A percentile compares a stretch with the other conserved stretches of the same genome.
Evolutionary conservation across 305 asterid genomes (phyloP).

Genomic region (Vinca major): DNA sequence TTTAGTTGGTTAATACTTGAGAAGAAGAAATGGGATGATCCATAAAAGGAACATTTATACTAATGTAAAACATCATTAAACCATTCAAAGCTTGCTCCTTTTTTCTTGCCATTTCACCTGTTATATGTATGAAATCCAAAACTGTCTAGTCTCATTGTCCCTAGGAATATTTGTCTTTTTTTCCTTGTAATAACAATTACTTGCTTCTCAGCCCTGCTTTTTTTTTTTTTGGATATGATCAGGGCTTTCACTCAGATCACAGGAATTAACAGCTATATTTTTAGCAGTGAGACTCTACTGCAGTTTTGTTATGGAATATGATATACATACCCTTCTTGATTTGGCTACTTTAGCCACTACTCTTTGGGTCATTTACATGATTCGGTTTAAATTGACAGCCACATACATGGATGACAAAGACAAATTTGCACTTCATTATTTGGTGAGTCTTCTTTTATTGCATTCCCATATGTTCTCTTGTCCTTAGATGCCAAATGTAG

Average conservation of each 20-base stretch:
- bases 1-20: no score
- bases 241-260: constrained; percentile 79
- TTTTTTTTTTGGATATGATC: constrained; percentile 8
- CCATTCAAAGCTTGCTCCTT: no score
- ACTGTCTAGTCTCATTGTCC: not conserved
- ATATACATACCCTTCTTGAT: constrained; percentile 75
- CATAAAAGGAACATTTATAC: no score
- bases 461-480: not conserved
- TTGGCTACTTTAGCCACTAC: constrained; percentile 67
- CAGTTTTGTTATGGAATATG: constrained; percentile 82
- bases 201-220: not conserved
- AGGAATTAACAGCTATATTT: constrained; percentile 77
- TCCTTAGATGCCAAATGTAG: no score
- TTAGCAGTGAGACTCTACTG: constrained; percentile 75
- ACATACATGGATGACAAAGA: constrained; percentile 72
- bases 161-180: not conserved
- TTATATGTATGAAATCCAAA: not conserved
- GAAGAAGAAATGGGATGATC: no score
- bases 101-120: not conserved
- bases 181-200: no score
- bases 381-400: constrained; percentile 46
- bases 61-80: no score
- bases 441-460: constrained; percentile 35
- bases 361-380: constrained; percentile 69
- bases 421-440: constrained; percentile 48